These are phyloP conservation scores for Jacaranda mimosifolia DNA, from an alignment of 257 asterid species.

Conservation along the genomic window DNA sequence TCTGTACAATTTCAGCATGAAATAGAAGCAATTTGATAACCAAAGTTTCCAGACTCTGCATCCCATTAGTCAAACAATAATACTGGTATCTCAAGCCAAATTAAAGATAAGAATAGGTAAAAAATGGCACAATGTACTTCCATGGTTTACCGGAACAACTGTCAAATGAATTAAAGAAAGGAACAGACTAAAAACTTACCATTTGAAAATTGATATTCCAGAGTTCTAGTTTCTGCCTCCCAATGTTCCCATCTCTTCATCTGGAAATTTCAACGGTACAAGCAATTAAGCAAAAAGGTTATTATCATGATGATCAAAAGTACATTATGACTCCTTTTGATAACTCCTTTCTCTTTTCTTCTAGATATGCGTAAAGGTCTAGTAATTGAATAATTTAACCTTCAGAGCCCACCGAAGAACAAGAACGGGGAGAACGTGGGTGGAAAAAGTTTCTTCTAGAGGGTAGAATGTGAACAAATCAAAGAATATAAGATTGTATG, in stretches of 20 bases:
- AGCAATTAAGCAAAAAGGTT: neutral
- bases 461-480: conserved; percentile 8
- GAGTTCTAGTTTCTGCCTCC: conserved; percentile 86
- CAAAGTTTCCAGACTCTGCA: conserved; percentile 1
- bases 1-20: neutral
- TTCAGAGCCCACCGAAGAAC: neutral
- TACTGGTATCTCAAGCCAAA: neutral
- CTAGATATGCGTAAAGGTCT: neutral
- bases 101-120: too few relatives aligned
- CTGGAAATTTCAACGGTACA: conserved; percentile 45
- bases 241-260: conserved; percentile 78
- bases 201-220: conserved; percentile 72
- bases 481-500: neutral
- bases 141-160: neutral
- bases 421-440: neutral
- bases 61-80: neutral
- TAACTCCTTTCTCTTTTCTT: neutral
- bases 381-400: neutral
- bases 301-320: neutral
- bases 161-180: neutral
- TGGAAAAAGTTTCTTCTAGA: neutral
- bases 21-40: neutral
- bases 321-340: neutral
- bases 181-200: conserved; percentile 44
- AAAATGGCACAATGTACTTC: neutral